Evolutionary conservation across 73 alveolate species (phyloP).

Genomic region (Urostyla sp.): DNA sequence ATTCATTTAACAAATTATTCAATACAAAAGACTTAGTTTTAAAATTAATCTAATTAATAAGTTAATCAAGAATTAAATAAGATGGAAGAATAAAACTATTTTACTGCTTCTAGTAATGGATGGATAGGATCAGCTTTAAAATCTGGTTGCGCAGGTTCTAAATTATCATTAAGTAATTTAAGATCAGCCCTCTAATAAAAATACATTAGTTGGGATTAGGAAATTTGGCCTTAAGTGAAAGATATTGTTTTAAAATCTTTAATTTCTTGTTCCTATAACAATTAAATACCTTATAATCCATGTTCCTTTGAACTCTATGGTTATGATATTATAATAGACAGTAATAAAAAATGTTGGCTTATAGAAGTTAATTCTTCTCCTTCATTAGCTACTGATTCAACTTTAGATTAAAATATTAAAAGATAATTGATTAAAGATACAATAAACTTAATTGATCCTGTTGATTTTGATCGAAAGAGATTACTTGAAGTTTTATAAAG

Average conservation of each 20-base stretch:
- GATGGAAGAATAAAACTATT: neutral
- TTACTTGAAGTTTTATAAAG: conserved; percentile 91
- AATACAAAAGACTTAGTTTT: conserved; percentile 72
- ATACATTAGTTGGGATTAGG: conserved; percentile 73
- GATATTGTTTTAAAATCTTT: conserved; percentile 74
- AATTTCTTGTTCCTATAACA: conserved; percentile 75
- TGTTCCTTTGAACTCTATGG: conserved; percentile 97
- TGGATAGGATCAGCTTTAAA: conserved; percentile 48
- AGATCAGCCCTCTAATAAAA: conserved; percentile 68
- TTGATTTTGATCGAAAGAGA: conserved; percentile 86
- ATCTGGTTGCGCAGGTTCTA: conserved; percentile 44
- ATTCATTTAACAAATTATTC: conserved; percentile 84
- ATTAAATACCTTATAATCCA: conserved; percentile 87
- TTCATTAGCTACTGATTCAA: conserved; percentile 88
- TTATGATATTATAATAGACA: conserved; percentile 94
- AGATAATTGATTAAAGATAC: conserved; percentile 91
- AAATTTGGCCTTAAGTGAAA: conserved; percentile 82
- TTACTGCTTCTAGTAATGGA: conserved; percentile 25
- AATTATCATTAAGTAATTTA: conserved; percentile 75
- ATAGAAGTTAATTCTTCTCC: conserved; percentile 97
- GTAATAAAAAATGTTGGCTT: conserved; percentile 88
- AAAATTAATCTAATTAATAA: conserved; percentile 59
- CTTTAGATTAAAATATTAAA: conserved; percentile 92
- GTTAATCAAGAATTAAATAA: conserved; percentile 68
- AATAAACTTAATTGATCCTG: conserved; percentile 86